Conservation (phyloP, 2,329 filamentous ascomycete species). For the Pezicula rhizophila region DNA sequence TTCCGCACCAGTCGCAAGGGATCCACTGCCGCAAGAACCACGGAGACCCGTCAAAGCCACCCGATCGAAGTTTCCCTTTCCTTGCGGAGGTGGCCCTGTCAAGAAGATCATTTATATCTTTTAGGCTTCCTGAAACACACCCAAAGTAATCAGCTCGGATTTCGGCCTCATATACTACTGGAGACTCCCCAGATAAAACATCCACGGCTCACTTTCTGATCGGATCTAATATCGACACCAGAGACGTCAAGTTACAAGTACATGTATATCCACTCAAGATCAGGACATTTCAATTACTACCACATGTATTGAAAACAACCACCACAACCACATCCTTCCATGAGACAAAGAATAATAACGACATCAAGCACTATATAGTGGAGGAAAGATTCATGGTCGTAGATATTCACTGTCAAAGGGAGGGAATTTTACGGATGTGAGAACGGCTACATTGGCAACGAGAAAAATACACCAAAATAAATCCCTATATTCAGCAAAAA, state of each 20-base stretch:
- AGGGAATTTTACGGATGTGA: too few species aligned
- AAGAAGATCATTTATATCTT: conserved; percentile 18
- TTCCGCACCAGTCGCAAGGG: conserved; percentile 4
- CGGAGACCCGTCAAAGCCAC: conserved; percentile 21
- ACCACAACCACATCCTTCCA: background rate
- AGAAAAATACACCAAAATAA: too few species aligned
- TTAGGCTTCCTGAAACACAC: conserved; percentile 21
- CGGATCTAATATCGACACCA: background rate
- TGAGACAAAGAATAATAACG: background rate
- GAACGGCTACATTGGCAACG: too few species aligned
- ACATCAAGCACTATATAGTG: background rate
- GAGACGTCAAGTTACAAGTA: background rate
- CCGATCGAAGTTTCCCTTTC: conserved; percentile 17
- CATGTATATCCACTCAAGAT: background rate
- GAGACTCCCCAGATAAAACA: conserved; percentile 4
- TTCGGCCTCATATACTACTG: conserved; percentile 17
- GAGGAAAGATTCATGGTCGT: too few species aligned
- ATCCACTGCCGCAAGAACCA: conserved; percentile 12
- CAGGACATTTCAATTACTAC: background rate
- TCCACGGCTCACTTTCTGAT: background rate
- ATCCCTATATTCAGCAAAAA: conserved; percentile 7
- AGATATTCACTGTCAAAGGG: too few species aligned
- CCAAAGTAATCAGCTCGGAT: conserved; percentile 18
- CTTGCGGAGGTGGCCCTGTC: conserved; percentile 10
- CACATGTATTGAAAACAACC: background rate